Conservation (phyloP, 257 asterid species). For the Cinchona pubescens region DNA sequence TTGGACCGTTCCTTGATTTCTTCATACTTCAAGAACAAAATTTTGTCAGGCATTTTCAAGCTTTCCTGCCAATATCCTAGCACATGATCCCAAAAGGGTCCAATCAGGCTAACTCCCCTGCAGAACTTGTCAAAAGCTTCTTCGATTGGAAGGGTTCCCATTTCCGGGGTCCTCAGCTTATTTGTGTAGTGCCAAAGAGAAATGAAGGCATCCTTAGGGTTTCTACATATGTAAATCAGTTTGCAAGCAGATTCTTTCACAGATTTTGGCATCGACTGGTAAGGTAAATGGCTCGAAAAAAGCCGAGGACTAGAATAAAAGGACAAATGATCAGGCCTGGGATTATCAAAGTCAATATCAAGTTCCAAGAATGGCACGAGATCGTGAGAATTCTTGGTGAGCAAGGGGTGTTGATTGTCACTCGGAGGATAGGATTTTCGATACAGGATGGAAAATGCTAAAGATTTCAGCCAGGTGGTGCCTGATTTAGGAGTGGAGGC, state of each 20-base stretch:
- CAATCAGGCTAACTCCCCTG: not conserved
- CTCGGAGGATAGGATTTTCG: not conserved
- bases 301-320: not conserved
- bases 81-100: not conserved
- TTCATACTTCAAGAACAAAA: too few relatives aligned
- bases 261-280: not conserved
- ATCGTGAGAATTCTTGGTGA: not conserved
- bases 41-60: not conserved
- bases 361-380: not conserved
- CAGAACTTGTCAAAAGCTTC: not conserved
- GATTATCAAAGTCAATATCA: too few relatives aligned
- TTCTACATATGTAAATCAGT: not conserved
- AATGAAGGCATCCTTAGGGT: not conserved
- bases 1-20: not conserved
- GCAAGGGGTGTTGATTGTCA: not conserved
- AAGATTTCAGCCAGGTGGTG: slow-evolving; percentile 17
- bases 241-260: not conserved
- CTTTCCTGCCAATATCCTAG: not conserved
- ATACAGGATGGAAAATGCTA: not conserved
- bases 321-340: too few relatives aligned
- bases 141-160: not conserved
- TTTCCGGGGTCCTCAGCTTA: not conserved
- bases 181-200: not conserved
- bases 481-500: slow-evolving; percentile 15
- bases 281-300: not conserved